These are phyloP conservation scores for Basidiobolus heterosporus DNA, from an alignment of 371 early-diverging fungal species.

Conservation along the genomic window DNA sequence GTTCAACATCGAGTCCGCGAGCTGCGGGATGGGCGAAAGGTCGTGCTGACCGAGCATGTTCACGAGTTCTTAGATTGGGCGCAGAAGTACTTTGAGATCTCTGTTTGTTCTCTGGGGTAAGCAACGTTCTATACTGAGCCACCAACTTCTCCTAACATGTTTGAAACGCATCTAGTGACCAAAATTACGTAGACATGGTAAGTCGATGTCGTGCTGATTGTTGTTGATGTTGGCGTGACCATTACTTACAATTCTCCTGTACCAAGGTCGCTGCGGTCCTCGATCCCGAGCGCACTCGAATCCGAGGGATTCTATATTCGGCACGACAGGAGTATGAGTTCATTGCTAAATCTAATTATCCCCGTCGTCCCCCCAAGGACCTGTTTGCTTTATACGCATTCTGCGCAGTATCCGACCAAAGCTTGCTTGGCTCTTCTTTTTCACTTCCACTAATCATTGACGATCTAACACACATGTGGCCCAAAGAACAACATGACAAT, in stretches of 20 bases:
- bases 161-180: slow-evolving; percentile 22
- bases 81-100: slow-evolving; percentile 43
- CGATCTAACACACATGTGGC: slow-evolving; percentile 64
- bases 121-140: background rate
- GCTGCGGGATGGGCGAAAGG: slow-evolving; percentile 41
- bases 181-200: slow-evolving; percentile 37
- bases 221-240: too few relatives aligned
- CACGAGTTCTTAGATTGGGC: slow-evolving; percentile 68
- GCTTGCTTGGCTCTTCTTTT: background rate
- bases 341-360: slow-evolving; percentile 22
- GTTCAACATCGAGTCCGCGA: slow-evolving; percentile 39
- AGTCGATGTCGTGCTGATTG: too few relatives aligned
- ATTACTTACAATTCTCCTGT: too few relatives aligned
- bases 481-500: slow-evolving; percentile 54
- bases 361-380: slow-evolving; percentile 52
- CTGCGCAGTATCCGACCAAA: slow-evolving; percentile 18
- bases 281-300: slow-evolving; percentile 37
- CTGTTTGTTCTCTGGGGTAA: slow-evolving; percentile 61
- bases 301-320: slow-evolving; percentile 49
- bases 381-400: slow-evolving; percentile 45
- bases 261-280: slow-evolving; percentile 45
- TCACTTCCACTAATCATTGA: slow-evolving; percentile 46
- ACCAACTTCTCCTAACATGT: background rate
- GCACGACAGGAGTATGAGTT: slow-evolving; percentile 56
- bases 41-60: slow-evolving; percentile 49